Percentiles rank a stretch among this genome's conserved stretches.
Evolutionary conservation across 202 grass and related monocot species (phyloP).

Genomic region (Zoysia matrella): DNA sequence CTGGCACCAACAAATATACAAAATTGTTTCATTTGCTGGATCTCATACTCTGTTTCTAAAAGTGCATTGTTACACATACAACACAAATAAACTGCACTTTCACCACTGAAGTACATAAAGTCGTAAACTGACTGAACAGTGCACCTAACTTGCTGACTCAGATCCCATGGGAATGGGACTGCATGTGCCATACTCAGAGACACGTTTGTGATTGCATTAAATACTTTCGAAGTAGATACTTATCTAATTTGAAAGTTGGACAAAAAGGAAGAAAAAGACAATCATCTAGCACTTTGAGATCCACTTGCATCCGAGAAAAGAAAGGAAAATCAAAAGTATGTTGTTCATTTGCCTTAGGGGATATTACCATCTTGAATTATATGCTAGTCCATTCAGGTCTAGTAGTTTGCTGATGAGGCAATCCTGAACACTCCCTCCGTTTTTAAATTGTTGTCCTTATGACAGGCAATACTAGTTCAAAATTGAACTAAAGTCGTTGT

Average conservation of each 20-base stretch:
- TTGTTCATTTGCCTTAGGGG: background rate
- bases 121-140: slow-evolving; percentile 18
- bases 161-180: slow-evolving; percentile 31
- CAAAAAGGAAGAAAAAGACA: background rate
- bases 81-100: slow-evolving; percentile 10
- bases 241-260: slow-evolving; percentile 1
- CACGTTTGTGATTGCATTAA: slow-evolving; percentile 1
- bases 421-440: no score
- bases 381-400: background rate
- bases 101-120: background rate
- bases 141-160: slow-evolving; percentile 42
- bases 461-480: no score
- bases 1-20: background rate
- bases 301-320: slow-evolving; percentile 21
- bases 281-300: slow-evolving; percentile 7
- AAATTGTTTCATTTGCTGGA: background rate
- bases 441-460: no score
- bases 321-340: background rate
- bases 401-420: background rate
- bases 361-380: background rate
- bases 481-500: no score
- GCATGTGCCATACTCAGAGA: slow-evolving; percentile 15
- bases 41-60: background rate
- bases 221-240: background rate
- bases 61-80: slow-evolving; percentile 6